Percentiles rank a stretch among this genome's conserved stretches.
phyloP scores from a whole-genome alignment of 2,329 filamentous ascomycete genomes.

The Tolypocladium paradoxum region DNA sequence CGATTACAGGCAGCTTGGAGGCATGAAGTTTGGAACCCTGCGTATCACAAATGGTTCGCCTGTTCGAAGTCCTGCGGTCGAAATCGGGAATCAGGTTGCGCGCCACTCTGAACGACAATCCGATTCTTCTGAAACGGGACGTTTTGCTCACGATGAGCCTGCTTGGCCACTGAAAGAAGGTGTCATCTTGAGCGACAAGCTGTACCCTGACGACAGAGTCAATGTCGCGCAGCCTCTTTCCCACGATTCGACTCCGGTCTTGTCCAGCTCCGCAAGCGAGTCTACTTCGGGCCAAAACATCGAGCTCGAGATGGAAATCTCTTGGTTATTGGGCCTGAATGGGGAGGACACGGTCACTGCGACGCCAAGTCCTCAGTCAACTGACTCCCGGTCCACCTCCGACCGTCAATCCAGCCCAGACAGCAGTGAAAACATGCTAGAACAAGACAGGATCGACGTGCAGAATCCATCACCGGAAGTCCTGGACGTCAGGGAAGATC shows the following conservation, averaged over 20 bases:
- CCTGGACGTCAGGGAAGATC: constrained; percentile 30
- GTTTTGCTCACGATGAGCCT: neutral
- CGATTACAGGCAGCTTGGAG: constrained; percentile 50
- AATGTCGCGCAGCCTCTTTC: neutral
- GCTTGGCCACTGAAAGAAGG: neutral
- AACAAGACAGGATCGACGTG: neutral
- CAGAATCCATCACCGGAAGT: constrained; percentile 21
- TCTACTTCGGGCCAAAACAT: neutral
- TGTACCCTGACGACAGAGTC: neutral
- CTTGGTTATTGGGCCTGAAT: neutral
- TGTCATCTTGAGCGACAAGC: neutral
- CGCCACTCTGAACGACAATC: neutral
- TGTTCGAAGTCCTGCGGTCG: constrained; percentile 23
- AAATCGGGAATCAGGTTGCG: neutral
- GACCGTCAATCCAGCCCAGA: neutral
- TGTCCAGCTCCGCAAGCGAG: neutral
- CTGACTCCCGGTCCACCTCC: no score
- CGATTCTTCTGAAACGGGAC: neutral
- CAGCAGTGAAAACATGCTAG: no score
- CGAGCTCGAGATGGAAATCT: neutral
- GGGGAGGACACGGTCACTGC: neutral
- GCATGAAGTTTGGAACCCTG: constrained; percentile 51
- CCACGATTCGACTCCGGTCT: no score
- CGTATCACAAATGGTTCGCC: constrained; percentile 52
- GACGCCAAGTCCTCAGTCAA: neutral